Percentiles rank a stretch among this genome's conserved stretches.
Evolutionary conservation across 495 filamentous ascomycete genomes (phyloP).

Genomic region (Penicillium malachiteum): DNA sequence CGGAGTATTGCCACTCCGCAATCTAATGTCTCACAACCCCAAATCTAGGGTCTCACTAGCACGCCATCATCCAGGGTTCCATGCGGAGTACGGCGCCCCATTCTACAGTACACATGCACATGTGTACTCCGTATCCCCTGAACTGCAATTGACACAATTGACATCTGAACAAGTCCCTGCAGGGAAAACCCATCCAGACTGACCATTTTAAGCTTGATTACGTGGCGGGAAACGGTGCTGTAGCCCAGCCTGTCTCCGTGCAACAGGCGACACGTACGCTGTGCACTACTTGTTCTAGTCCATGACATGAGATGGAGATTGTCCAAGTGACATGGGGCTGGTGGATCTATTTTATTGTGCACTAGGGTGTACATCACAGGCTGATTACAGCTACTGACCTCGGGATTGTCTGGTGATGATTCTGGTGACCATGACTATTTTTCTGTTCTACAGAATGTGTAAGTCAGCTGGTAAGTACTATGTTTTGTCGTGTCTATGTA

Average conservation of each 20-base stretch:
- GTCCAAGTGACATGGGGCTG: too few species aligned
- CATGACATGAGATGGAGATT: neutral
- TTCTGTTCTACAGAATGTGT: too few species aligned
- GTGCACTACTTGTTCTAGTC: neutral
- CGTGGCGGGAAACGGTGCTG: conserved; percentile 5
- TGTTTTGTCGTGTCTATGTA: too few species aligned
- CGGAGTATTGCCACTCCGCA: too few species aligned
- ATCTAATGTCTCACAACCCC: neutral
- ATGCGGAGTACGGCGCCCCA: neutral
- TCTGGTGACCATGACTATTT: too few species aligned
- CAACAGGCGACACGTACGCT: conserved; percentile 9
- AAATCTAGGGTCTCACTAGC: neutral
- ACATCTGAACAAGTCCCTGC: conserved; percentile 8
- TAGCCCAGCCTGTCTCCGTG: conserved; percentile 1
- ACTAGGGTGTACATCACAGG: too few species aligned
- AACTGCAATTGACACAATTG: neutral
- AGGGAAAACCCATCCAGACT: conserved; percentile 5
- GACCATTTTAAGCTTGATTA: conserved; percentile 8
- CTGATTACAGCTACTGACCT: too few species aligned
- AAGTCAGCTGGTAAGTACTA: too few species aligned
- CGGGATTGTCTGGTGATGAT: too few species aligned
- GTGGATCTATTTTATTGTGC: too few species aligned
- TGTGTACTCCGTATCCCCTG: neutral
- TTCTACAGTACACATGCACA: too few species aligned
- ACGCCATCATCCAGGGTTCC: neutral